Percentiles rank a stretch among this genome's conserved stretches.
Evolutionary conservation across 2,329 filamentous ascomycete genomes (phyloP).

Genomic region (Bisporella sp.): DNA sequence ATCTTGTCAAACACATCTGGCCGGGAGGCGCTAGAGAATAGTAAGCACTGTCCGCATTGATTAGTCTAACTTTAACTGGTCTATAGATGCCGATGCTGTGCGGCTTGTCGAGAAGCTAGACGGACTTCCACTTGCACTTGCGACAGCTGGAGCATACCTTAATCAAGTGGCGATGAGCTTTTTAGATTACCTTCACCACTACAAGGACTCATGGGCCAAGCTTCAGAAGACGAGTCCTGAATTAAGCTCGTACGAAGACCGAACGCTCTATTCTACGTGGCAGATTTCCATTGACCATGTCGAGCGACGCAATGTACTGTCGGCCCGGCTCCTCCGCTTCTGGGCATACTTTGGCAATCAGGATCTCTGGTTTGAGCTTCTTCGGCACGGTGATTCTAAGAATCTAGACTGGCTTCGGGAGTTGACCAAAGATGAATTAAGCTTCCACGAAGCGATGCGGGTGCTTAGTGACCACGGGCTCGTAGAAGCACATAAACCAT

Average conservation of each 20-base stretch:
- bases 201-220: slow-evolving; percentile 31
- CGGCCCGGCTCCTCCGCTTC: slow-evolving; percentile 13
- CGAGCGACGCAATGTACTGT: slow-evolving; percentile 22
- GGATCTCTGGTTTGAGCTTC: slow-evolving; percentile 37
- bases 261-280: slow-evolving; percentile 22
- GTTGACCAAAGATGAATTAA: not conserved
- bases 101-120: slow-evolving; percentile 24
- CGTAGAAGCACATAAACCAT: too few relatives aligned
- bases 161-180: slow-evolving; percentile 27
- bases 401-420: not conserved
- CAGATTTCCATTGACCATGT: slow-evolving; percentile 25
- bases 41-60: slow-evolving; percentile 4
- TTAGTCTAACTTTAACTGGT: not conserved
- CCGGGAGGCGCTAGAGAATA: slow-evolving; percentile 1
- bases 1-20: slow-evolving; percentile 2
- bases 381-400: slow-evolving; percentile 12
- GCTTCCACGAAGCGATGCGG: slow-evolving; percentile 18
- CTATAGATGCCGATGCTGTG: slow-evolving; percentile 6
- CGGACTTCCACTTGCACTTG: slow-evolving; percentile 38
- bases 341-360: slow-evolving; percentile 36
- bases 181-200: slow-evolving; percentile 33
- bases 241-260: slow-evolving; percentile 34
- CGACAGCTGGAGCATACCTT: slow-evolving; percentile 32
- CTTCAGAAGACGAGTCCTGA: slow-evolving; percentile 26
- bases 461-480: slow-evolving; percentile 28